Evolutionary conservation across 805 yeast species (phyloP).

Genomic region (Pichia manshurica): DNA sequence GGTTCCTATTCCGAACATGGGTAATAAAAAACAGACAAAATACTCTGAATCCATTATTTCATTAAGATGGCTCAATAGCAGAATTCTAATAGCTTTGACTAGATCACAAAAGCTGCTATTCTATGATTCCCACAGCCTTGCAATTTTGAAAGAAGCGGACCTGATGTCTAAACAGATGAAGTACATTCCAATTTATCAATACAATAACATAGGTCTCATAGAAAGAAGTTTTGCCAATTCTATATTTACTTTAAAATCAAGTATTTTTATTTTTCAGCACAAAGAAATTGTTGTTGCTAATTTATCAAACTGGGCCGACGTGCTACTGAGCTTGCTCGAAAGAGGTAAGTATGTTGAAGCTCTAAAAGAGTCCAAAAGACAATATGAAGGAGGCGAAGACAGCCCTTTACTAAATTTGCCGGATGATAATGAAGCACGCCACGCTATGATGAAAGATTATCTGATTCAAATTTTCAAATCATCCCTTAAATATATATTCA

Average conservation of each 20-base stretch:
- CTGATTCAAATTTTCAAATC: slow-evolving; percentile 53
- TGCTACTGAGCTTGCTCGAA: slow-evolving; percentile 42
- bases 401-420: slow-evolving; percentile 57
- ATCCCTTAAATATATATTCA: slow-evolving; percentile 40
- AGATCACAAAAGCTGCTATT: slow-evolving; percentile 40
- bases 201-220: slow-evolving; percentile 15
- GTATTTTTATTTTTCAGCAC: slow-evolving; percentile 48
- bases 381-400: slow-evolving; percentile 45
- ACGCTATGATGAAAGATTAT: slow-evolving; percentile 44
- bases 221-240: slow-evolving; percentile 25
- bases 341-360: slow-evolving; percentile 49
- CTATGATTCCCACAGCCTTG: slow-evolving; percentile 36
- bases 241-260: slow-evolving; percentile 36
- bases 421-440: slow-evolving; percentile 35
- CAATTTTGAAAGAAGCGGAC: slow-evolving; percentile 32
- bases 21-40: slow-evolving; percentile 37
- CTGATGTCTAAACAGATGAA: slow-evolving; percentile 36
- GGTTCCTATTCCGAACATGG: slow-evolving; percentile 29
- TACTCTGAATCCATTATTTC: slow-evolving; percentile 47
- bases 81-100: slow-evolving; percentile 38
- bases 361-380: slow-evolving; percentile 46
- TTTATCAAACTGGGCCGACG: slow-evolving; percentile 66
- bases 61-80: slow-evolving; percentile 50
- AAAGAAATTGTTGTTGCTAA: slow-evolving; percentile 53
- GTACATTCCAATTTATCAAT: slow-evolving; percentile 8